A percentile compares a stretch with the other conserved stretches of the same genome.
Conservation (phyloP, 768 basidiomycete species). For the Podaxis sp. region DNA sequence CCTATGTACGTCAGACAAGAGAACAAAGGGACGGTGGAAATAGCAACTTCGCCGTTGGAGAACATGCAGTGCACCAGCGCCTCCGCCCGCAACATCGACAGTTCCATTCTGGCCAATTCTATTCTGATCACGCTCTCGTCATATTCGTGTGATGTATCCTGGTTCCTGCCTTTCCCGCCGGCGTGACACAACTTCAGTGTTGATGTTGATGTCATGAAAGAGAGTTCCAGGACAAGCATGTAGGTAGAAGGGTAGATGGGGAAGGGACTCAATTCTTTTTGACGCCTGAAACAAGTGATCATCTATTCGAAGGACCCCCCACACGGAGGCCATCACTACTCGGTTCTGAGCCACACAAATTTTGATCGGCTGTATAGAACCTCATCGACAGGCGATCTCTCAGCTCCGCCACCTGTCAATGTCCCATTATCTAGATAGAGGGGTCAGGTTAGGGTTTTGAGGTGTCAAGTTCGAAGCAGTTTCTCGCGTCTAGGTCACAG, state of each 20-base stretch:
- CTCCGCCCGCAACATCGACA: not conserved
- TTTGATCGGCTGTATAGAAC: not conserved
- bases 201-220: not conserved
- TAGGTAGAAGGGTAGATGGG: not conserved
- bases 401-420: slow-evolving; percentile 1
- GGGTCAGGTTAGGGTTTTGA: not conserved
- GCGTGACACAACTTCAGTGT: not conserved
- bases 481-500: not conserved
- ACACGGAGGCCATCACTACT: no score
- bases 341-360: no score
- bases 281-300: not conserved
- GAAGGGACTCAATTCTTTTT: not conserved
- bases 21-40: not conserved
- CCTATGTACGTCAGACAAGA: not conserved
- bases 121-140: not conserved
- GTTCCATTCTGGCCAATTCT: not conserved
- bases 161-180: slow-evolving; percentile 1
- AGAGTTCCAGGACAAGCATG: not conserved
- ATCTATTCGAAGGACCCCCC: no score
- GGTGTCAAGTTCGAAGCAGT: not conserved
- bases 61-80: no score
- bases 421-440: not conserved
- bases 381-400: not conserved
- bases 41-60: not conserved
- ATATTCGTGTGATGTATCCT: not conserved